Conservation (phyloP, 1,284 basidiomycete genomes). For the Hemileia vastatrix region DNA sequence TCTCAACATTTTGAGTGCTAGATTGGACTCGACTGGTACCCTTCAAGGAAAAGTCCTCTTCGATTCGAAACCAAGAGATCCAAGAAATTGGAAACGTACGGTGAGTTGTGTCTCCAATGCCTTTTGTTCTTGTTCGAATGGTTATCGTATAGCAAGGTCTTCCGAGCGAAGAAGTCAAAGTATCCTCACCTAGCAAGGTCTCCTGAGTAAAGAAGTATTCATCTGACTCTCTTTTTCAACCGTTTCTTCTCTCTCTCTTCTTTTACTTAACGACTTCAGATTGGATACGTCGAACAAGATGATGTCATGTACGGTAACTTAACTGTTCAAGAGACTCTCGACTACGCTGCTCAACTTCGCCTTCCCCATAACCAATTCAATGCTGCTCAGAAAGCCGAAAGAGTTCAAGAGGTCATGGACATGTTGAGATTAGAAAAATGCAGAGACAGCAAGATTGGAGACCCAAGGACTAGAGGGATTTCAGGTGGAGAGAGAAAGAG, state of each 20-base stretch:
- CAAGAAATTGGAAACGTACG: conserved; percentile 32
- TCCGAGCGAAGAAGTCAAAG: too few species aligned
- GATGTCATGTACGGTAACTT: conserved; percentile 17
- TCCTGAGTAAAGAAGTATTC: neutral
- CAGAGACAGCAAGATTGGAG: neutral
- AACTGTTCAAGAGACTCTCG: conserved; percentile 18
- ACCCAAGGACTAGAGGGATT: conserved; percentile 27
- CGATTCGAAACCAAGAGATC: conserved; percentile 27
- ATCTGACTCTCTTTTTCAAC: neutral
- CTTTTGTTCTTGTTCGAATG: too few species aligned
- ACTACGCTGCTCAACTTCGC: neutral
- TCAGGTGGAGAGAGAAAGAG: conserved; percentile 39
- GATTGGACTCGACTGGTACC: conserved; percentile 27
- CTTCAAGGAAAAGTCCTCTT: conserved; percentile 30
- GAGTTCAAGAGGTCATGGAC: neutral
- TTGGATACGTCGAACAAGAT: conserved; percentile 23
- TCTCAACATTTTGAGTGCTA: conserved; percentile 14
- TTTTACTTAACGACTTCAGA: too few species aligned
- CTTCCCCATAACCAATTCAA: neutral
- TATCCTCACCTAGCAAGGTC: too few species aligned
- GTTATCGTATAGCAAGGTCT: too few species aligned
- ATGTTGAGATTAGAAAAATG: neutral
- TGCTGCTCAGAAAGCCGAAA: neutral
- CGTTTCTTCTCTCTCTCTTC: neutral
- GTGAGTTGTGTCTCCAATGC: too few species aligned